A percentile compares a stretch with the other conserved stretches of the same genome.
Conservation (phyloP, 176 grass and related monocot species). For the Ananas comosus region DNA sequence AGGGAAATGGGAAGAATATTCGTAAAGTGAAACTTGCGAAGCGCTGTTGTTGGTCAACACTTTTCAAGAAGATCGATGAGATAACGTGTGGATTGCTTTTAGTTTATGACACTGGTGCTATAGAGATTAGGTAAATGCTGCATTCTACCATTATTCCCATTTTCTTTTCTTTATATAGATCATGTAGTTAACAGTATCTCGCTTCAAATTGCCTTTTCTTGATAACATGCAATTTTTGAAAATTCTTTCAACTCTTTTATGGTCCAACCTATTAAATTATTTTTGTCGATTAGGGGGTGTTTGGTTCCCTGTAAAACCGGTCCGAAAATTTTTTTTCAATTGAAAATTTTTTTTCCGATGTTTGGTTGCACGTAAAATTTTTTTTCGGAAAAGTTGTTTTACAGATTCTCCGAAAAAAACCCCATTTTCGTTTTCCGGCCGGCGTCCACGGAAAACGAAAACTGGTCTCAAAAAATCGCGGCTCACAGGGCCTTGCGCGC, state of each 20-base stretch:
- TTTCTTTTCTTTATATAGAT: neutral
- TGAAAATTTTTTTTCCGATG: too few species aligned
- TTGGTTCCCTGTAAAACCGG: too few species aligned
- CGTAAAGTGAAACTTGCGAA: conserved; percentile 51
- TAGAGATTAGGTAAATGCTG: conserved; percentile 69
- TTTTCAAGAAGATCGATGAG: conserved; percentile 54
- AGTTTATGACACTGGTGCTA: conserved; percentile 63
- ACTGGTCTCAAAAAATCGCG: too few species aligned
- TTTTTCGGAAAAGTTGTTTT: too few species aligned
- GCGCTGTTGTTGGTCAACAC: conserved; percentile 62
- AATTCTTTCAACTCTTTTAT: neutral
- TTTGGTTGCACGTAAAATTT: too few species aligned
- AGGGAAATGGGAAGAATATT: conserved; percentile 56
- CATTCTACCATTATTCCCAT: neutral
- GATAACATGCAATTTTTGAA: neutral
- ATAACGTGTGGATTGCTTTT: conserved; percentile 58
- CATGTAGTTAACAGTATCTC: neutral
- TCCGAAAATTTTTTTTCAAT: too few species aligned
- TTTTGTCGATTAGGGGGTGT: too few species aligned
- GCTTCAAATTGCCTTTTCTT: neutral
- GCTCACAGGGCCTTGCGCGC: too few species aligned
- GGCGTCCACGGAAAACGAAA: too few species aligned
- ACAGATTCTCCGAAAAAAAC: too few species aligned
- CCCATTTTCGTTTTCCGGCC: too few species aligned
- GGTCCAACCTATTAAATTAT: neutral